phyloP scores from a whole-genome alignment of 768 basidiomycete species.

The Lyophyllum shimeji region DNA sequence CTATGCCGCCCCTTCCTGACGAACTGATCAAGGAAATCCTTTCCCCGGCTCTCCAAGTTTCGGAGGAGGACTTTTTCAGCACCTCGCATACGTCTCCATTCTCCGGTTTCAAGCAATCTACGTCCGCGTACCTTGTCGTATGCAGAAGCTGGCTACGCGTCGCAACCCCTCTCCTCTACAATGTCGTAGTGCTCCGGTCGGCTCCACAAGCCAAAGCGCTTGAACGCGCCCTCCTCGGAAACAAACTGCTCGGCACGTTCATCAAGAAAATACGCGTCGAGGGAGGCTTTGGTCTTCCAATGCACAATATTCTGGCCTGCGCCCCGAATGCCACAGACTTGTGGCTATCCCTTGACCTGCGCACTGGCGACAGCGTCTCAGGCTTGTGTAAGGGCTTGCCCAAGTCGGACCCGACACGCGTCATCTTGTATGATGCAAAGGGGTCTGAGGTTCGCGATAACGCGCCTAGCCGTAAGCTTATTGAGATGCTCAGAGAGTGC shows the following conservation, averaged over 20 bases:
- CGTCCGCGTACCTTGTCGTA: constrained; percentile 12
- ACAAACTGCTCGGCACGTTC: constrained; percentile 17
- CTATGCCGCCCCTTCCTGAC: too few species aligned
- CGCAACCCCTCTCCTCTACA: constrained; percentile 23
- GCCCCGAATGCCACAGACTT: constrained; percentile 1
- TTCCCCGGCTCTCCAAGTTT: constrained; percentile 2
- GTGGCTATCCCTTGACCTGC: background rate
- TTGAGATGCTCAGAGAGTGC: background rate
- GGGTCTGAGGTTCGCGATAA: background rate
- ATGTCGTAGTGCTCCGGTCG: constrained; percentile 23
- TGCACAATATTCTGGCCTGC: constrained; percentile 4
- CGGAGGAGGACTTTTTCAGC: constrained; percentile 4
- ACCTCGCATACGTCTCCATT: background rate
- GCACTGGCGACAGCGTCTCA: background rate
- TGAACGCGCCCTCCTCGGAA: constrained; percentile 11
- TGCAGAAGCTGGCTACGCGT: constrained; percentile 24
- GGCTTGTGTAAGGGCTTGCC: background rate
- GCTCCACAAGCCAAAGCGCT: constrained; percentile 21
- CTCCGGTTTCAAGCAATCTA: constrained; percentile 3
- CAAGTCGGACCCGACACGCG: constrained; percentile 1
- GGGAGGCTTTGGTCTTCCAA: constrained; percentile 17
- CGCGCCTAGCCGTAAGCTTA: background rate
- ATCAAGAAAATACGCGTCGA: constrained; percentile 25
- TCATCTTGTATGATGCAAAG: background rate
- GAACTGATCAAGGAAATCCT: constrained; percentile 13